Base-by-base conservation (phyloP, 495 filamentous ascomycete species). In the Entonaema liquescens region DNA sequence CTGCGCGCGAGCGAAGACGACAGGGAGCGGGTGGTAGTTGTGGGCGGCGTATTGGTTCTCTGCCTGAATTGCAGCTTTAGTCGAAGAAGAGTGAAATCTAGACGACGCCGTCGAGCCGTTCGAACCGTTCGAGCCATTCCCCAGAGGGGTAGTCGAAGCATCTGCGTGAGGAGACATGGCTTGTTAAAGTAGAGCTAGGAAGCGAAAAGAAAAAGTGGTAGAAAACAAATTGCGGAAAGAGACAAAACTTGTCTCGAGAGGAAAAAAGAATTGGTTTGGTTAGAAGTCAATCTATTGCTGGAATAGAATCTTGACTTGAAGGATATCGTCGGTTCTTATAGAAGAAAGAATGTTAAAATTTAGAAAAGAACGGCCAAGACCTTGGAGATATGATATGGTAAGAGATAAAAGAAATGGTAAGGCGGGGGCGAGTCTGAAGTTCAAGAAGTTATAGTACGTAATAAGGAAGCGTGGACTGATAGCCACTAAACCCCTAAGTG, bases 21-120 rank as follows among this genome's bases (percentile, higher is more conserved):
- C 88, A 13, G 96, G 96, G 8, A 99, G 89, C 19, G 96, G 95
- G 82, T 98, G 94, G 83, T 99, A 99, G 82, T 99, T 99, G 87
- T 99, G 95, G 47, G 95, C 95, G 44, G 95, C 95, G 80, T 88
- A 95, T 57, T 90, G 83, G 73, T 93, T 82, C 82, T 99, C 95
- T 62, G 89, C 85, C 28, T 88, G 79, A 75, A 98, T 93, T 62
- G 95, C 95, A 64, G 84, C 83, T 35, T 87, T 81, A n/a, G 93
- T 93, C 23, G 95, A 92, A 53, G 90, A 76, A 21, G 92, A 87
- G 82, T 98, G 96, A 82, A 93, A 94, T 63, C 83, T 81, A 50
- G 83, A 83, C 38, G 76, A 74, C n/a, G 73, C 77, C 65, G 77
- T 72, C 28, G 76, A 65, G 44, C 66, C 73, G 62, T 74, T 73